Conservation (phyloP, 1,139 yeast genomes). For the Yamadazyma buinensis region DNA sequence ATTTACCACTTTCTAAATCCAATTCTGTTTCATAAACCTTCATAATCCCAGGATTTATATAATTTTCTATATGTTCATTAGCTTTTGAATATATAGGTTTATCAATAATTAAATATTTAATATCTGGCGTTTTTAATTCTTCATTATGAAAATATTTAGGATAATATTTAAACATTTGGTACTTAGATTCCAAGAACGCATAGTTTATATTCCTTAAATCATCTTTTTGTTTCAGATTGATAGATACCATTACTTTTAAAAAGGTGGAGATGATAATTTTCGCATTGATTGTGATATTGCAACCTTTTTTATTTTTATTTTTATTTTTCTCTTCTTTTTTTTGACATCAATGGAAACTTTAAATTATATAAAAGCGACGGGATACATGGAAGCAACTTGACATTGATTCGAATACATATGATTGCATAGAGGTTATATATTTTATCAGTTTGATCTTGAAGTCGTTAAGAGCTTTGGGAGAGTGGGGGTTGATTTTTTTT, state of each 20-base stretch:
- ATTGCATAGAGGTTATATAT: too few relatives aligned
- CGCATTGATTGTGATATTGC: conserved; percentile 3
- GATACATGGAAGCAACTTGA: too few relatives aligned
- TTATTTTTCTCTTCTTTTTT: background rate
- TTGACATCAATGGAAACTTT: too few relatives aligned
- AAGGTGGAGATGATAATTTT: background rate
- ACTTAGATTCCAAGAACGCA: conserved; percentile 33
- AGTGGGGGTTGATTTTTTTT: too few relatives aligned
- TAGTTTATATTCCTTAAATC: conserved; percentile 24
- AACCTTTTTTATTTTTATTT: background rate
- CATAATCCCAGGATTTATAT: conserved; percentile 16
- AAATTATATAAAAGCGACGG: too few relatives aligned
- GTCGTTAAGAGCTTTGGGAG: too few relatives aligned
- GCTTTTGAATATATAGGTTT: conserved; percentile 44
- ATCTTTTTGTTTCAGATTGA: conserved; percentile 10
- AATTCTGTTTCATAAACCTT: conserved; percentile 17
- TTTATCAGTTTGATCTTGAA: too few relatives aligned
- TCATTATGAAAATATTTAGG: conserved; percentile 41
- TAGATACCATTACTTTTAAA: conserved; percentile 4
- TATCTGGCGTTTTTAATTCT: conserved; percentile 34
- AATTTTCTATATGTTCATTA: conserved; percentile 28
- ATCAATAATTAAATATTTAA: conserved; percentile 31
- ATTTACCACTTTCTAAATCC: conserved; percentile 14
- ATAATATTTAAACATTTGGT: conserved; percentile 35
- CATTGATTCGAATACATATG: too few relatives aligned